These are phyloP conservation scores for Xylariaceae sp. DNA, from an alignment of 2,329 filamentous ascomycete species.

Conservation along the genomic window DNA sequence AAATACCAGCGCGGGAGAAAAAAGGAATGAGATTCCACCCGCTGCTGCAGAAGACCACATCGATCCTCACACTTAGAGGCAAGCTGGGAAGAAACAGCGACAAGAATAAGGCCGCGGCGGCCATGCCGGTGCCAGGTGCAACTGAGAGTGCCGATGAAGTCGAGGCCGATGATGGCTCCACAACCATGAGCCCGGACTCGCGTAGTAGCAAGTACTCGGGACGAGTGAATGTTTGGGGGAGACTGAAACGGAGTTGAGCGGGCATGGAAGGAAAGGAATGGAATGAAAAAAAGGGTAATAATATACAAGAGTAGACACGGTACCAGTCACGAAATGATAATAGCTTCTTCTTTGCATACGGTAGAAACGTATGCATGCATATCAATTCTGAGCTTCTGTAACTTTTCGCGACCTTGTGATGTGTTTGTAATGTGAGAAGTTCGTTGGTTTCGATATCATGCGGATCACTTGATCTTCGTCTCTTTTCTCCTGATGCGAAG, in stretches of 20 bases:
- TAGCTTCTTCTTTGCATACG: neutral
- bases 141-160: slow-evolving; percentile 10
- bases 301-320: neutral
- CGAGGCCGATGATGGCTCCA: slow-evolving; percentile 16
- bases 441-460: no score
- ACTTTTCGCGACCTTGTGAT: neutral
- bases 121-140: slow-evolving; percentile 9
- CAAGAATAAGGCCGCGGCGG: slow-evolving; percentile 22
- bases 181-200: slow-evolving; percentile 17
- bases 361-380: neutral
- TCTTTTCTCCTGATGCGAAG: no score
- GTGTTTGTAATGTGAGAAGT: no score
- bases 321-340: neutral
- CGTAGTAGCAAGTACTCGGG: slow-evolving; percentile 6
- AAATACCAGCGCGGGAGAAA: slow-evolving; percentile 29
- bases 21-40: slow-evolving; percentile 20
- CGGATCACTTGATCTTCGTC: no score
- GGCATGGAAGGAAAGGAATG: neutral
- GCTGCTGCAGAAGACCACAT: slow-evolving; percentile 42
- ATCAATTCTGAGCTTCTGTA: neutral
- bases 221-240: slow-evolving; percentile 9
- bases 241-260: slow-evolving; percentile 9
- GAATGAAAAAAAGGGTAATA: neutral
- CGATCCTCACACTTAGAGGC: slow-evolving; percentile 45
- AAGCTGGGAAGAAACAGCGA: slow-evolving; percentile 32